Base-by-base conservation (phyloP, 2,329 filamentous ascomycete species). In the Aspergillus pseudoviridinutans region DNA sequence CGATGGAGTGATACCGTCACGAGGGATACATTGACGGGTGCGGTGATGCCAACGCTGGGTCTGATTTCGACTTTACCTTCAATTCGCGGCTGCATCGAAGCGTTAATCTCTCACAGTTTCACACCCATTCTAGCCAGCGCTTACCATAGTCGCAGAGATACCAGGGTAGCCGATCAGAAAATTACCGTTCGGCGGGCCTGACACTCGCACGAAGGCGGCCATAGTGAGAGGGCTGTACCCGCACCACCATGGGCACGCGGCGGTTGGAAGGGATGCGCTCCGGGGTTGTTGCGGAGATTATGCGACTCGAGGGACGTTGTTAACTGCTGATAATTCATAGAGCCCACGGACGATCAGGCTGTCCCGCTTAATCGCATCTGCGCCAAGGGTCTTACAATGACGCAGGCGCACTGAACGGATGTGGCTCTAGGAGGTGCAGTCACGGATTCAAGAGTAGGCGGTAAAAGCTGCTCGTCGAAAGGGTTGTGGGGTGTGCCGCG, bases 21-120 rank as follows among this genome's bases (percentile, higher is more conserved):
- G 65, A 97, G 85, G 51, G 92, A 97, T 70, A 99, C 82, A 71
- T 89, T 86, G 68, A 97, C 92, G 46, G 94, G 92, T 67, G 92
- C 92, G 20, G 92, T 93, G 68, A 89, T 87, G 60, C 94, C 93
- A 61, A 88, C 83, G 55, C 87, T 87, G 46, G 94, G 94, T 59
- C 94, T 87, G 68, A 99, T 94, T 79, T 97, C 94, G 72, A 99
- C 94, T 74, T 94, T 96, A 68, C 94, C 94, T 81, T 97, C 93
- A 78, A 99, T 93, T 72, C 94, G 90, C 70, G 94, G 94, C 91
- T 97, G 55, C 71, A 42, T 59, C 50, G 52, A 61, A 64, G 60
- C 51, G 47, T 53, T 46, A 42, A 38, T 51, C 20, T 51, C n/a
- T 7, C 44, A 24, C 24, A 3, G 20, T 50, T 32, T 22, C 12